Evolutionary conservation across 2,329 filamentous ascomycete species (phyloP).

Genomic region (Cladophialophora chaetospira): DNA sequence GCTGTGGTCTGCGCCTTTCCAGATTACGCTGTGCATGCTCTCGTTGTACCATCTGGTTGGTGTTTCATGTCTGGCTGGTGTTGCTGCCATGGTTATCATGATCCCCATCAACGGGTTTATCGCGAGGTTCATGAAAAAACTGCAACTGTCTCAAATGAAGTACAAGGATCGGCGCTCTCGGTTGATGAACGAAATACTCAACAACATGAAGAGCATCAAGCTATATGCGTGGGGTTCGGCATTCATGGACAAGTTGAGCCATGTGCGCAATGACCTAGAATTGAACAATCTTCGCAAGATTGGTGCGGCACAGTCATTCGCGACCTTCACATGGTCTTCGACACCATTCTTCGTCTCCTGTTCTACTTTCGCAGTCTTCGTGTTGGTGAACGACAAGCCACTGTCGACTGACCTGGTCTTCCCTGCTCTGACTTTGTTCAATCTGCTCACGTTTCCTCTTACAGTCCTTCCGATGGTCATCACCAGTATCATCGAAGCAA

Average conservation of each 20-base stretch:
- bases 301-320: conserved; percentile 87
- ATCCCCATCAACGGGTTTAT: conserved; percentile 93
- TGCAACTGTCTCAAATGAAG: conserved; percentile 98
- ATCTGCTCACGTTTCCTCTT: conserved; percentile 90
- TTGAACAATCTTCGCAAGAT: conserved; percentile 95
- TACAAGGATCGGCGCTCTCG: conserved; percentile 95
- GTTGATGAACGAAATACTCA: conserved; percentile 94
- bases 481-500: conserved; percentile 90
- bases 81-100: conserved; percentile 95
- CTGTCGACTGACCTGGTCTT: conserved; percentile 95
- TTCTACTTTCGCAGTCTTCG: conserved; percentile 92
- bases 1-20: conserved; percentile 94
- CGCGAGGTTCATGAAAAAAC: conserved; percentile 85
- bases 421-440: conserved; percentile 89
- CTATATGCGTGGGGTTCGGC: conserved; percentile 96
- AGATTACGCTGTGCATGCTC: conserved; percentile 92
- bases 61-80: conserved; percentile 90
- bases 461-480: conserved; percentile 97
- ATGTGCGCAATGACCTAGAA: conserved; percentile 93
- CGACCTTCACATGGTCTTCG: conserved; percentile 97
- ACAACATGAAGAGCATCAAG: conserved; percentile 99
- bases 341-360: conserved; percentile 98
- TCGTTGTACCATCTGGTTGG: conserved; percentile 96
- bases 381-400: conserved; percentile 76
- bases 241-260: conserved; percentile 96